Base-by-base conservation (phyloP, 768 basidiomycete genomes). In the Russula sp. region DNA sequence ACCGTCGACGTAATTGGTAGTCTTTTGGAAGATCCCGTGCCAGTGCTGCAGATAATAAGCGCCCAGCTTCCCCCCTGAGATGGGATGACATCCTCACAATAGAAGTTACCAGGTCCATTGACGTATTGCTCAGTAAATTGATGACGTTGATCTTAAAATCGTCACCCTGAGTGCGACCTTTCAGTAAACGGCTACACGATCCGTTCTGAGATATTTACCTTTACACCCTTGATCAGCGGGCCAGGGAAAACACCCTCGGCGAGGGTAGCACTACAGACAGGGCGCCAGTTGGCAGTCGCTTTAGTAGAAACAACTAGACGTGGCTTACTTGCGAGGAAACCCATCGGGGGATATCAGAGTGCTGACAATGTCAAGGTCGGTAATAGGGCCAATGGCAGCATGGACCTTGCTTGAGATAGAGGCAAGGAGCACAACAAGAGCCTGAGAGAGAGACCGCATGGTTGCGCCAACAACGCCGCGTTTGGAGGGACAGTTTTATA, bases 21-120 rank as follows among this genome's bases (percentile, higher is more conserved):
- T 57, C 0, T 67, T 67, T 68, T 83, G 82, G 47, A 71, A 75
- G 40, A 84, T 65, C 0, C 83, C 82, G 65, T 84, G 83, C 81
- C 80, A 83, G 64, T 84, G 82, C 82, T 84, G 56, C 2, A 55
- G 5, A 37, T 7, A 11, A 2, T 40, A 27, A 5, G 20, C n/a
- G 14, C 40, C 22, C 10, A 4, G 6, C 0, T 16, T 37, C 6
- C 5, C 5, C 1, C 16, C 35, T 6, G 3, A 66, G 6, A 48
- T 35, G 27, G 45, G n/a, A 37, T 8, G 8, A 35, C 32, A 39
- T 32, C 2, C 18, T 47, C 14, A 83, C 82, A 31, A 85, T 77
- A 47, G 77, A 80, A 6, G 84, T 84, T 4, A 71, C 73, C 45
- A 74, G 74, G 44, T 77, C 65, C 82, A 84, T 80, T 0, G 78